Base-by-base conservation (phyloP, 1,284 basidiomycete genomes). In the Cutaneotrichosporon arboriforme region DNA sequence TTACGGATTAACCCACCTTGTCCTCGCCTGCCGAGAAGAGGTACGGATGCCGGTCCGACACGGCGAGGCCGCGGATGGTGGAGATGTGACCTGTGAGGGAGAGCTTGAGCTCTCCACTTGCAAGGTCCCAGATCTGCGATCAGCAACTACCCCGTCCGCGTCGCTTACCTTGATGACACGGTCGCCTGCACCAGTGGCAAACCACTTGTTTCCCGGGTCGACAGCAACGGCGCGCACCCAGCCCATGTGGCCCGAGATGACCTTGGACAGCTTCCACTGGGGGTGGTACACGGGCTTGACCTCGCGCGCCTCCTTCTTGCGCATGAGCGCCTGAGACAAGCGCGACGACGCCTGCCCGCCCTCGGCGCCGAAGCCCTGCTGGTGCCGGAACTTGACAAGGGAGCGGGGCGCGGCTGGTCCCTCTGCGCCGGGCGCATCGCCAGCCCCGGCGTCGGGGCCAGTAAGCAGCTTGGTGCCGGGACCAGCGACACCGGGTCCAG, bases 171-270 rank as follows among this genome's bases (percentile, higher is more conserved):
- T 98, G 75, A 99, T 90, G 44, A 98, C 92, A 33, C 94, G 84
- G 75, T 98, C 94, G 8, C 96, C 96, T 0, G 94, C 94, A 54
- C 94, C 94, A 0, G 92, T 94, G 0, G 90, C 94, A 62, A 99
- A 98, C 94, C 94, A 99, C 73, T 94, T 81, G 78, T 98, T 99
- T 23, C 90, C 91, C 15, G 94, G 94, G 72, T 98, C 94, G 40
- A 98, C 91, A 1, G 94, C 90, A 15, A 90, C 86, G 63, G 87
- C 88, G 52, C 94, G 83, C n/a, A 98, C 94, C 96, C 96, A 98
- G 8, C 96, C 94, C 60, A 98, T 77, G 74, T 99, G 94, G 0
- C 94, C 94, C 1, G 92, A 97, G 59, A 98, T 97, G 66, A 99
- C 96, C 49, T 93, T 87, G 63, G 86, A 81, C 50, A 99, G 85